phyloP scores from a whole-genome alignment of 2,329 filamentous ascomycete species.

The Orbilia javanica region DNA sequence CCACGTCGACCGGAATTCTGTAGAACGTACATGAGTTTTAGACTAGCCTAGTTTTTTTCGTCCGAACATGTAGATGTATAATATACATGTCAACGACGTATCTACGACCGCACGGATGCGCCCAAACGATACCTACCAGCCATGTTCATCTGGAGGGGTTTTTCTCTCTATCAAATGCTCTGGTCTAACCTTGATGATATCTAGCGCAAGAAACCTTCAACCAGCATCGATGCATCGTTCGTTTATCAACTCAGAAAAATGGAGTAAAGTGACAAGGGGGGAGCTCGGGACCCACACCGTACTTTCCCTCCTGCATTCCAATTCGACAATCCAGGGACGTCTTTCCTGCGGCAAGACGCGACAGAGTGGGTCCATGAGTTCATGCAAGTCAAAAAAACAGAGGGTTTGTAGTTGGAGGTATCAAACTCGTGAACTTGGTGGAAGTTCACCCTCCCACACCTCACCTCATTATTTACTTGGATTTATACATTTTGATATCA shows the following conservation, averaged over 20 bases:
- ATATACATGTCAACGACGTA: constrained; percentile 30
- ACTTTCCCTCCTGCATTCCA: constrained; percentile 57
- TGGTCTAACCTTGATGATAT: constrained; percentile 32
- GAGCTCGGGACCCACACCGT: constrained; percentile 56
- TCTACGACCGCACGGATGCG: constrained; percentile 1
- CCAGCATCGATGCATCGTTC: constrained; percentile 9
- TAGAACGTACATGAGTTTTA: neutral
- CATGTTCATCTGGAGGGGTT: constrained; percentile 20
- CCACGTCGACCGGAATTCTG: constrained; percentile 42
- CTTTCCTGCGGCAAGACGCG: constrained; percentile 55
- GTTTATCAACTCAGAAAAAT: constrained; percentile 21
- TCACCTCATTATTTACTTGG: neutral
- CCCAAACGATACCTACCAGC: constrained; percentile 32
- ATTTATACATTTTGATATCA: constrained; percentile 36
- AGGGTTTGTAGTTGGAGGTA: neutral
- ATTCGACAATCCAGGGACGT: constrained; percentile 58
- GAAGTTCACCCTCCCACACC: neutral
- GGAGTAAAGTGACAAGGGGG: constrained; percentile 28
- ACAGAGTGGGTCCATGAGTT: constrained; percentile 48
- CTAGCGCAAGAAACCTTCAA: constrained; percentile 31
- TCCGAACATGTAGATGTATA: constrained; percentile 39
- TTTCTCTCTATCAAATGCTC: neutral
- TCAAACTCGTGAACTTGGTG: neutral
- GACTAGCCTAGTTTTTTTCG: constrained; percentile 26
- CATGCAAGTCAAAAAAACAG: constrained; percentile 36